phyloP scores from a whole-genome alignment of 306 rosid genomes.

The Abrus precatorius region DNA sequence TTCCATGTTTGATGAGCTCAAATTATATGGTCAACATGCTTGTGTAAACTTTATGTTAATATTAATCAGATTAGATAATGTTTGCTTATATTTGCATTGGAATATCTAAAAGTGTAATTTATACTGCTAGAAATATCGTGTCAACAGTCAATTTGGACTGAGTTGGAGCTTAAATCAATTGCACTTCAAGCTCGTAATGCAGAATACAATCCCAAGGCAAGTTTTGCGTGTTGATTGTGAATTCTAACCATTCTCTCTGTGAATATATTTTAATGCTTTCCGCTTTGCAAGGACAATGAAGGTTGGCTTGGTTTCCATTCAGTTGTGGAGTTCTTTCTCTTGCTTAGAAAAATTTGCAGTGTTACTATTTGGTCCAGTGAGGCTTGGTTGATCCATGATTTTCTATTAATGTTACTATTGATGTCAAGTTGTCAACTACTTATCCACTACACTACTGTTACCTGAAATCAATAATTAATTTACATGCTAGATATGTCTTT shows the following conservation, averaged over 20 bases:
- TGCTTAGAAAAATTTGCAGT: constrained; percentile 16
- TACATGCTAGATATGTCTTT: neutral
- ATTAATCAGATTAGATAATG: neutral
- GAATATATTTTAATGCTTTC: neutral
- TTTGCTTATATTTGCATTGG: constrained; percentile 27
- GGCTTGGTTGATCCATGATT: constrained; percentile 27
- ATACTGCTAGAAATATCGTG: constrained; percentile 75
- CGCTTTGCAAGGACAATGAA: neutral
- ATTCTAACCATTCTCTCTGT: neutral
- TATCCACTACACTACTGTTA: neutral
- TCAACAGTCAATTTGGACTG: constrained; percentile 93
- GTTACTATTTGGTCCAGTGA: neutral
- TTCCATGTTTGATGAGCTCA: constrained; percentile 4
- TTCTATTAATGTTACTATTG: constrained; percentile 16
- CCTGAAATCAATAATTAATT: constrained; percentile 8
- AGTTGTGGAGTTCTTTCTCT: neutral
- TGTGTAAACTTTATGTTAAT: neutral
- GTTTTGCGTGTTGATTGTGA: constrained; percentile 17
- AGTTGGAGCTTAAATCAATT: constrained; percentile 89
- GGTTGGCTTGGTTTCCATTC: constrained; percentile 16
- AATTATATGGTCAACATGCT: constrained; percentile 16
- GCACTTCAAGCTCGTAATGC: constrained; percentile 95
- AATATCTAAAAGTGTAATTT: neutral
- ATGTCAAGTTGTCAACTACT: neutral
- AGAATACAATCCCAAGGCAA: constrained; percentile 94